Evolutionary conservation across 2,329 filamentous ascomycete genomes (phyloP), one percentile per base, ranked within the genome.

Genomic region (Penicillium janthinellum): DNA sequence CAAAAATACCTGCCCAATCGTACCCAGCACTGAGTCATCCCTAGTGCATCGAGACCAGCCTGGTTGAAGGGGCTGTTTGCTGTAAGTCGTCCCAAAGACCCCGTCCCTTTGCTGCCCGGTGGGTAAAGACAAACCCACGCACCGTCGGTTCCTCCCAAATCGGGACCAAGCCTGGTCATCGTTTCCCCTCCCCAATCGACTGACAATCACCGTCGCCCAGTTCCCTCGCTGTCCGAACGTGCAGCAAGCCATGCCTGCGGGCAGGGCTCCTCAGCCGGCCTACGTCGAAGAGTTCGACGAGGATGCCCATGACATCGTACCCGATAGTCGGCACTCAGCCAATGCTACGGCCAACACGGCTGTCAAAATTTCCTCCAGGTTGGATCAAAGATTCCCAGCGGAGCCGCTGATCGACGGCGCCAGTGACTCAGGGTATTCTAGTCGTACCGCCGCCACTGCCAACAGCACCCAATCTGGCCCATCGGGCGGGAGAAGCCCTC

Each of bases 341-440:
- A 65, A 67, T 67, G 62, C 62, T 67, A 78, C 78, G 50, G 67
- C 67, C 59, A 67, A 66, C 67, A 65, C 63, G 44, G 61, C 62
- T 64, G 82, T 82, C 74, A 83, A 84, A 74, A 73, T 81, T 76
- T 77, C 79, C 64, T 80, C 82, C 57, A 77, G 78, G 64, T 69
- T 76, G 62, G 75, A 79, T 58, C 64, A 75, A 58, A 73, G 67
- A 75, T 72, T 65, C 73, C 58, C 66, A 54, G 59, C 60, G 52
- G 72, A 70, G 62, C 67, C 68, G 59, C 73, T 73, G 65, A 75
- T 77, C 61, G 81, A 85, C 73, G 76, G 78, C 70, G 80, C 81
- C 67, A 85, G 82, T 75, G 85, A 88, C 75, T 86, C 84, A 65
- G 85, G 85, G 68, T 87, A 87, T 78, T 86, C 83, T 64, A 86